phyloP scores from a whole-genome alignment of 176 grass and related monocot species.

The Carex littledalei region DNA sequence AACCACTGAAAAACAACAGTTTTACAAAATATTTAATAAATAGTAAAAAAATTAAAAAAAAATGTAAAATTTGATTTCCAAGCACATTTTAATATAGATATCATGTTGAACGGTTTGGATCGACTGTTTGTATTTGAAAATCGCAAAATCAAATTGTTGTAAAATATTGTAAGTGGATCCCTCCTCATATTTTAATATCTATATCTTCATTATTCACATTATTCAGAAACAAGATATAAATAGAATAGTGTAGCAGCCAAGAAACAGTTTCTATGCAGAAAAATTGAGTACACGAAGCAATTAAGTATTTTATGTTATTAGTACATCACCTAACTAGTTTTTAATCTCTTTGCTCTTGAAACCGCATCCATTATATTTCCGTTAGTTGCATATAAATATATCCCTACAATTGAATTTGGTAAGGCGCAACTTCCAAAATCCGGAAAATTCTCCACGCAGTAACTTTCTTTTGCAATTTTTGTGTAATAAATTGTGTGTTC shows the following conservation, averaged over 20 bases:
- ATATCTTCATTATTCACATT: background rate
- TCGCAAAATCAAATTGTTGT: too few species aligned
- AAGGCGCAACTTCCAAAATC: background rate
- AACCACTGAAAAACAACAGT: too few species aligned
- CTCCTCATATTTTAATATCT: too few species aligned
- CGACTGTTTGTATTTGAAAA: too few species aligned
- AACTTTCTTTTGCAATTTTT: background rate
- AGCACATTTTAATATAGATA: too few species aligned
- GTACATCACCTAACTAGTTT: constrained; percentile 3
- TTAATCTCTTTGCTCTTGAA: background rate
- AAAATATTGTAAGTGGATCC: too few species aligned
- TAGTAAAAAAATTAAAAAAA: too few species aligned
- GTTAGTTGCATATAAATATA: constrained; percentile 10
- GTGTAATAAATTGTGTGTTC: background rate
- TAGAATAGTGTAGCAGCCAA: background rate
- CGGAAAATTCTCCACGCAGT: background rate
- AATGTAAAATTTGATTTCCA: too few species aligned
- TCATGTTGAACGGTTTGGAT: too few species aligned
- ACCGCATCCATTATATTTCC: constrained; percentile 7
- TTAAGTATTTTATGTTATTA: background rate
- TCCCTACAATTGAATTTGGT: constrained; percentile 10
- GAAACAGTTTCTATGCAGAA: background rate
- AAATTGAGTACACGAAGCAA: background rate
- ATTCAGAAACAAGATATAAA: background rate
- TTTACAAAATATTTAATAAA: too few species aligned